These are phyloP conservation scores for Spizellomyces sp. DNA, from an alignment of 192 early-diverging fungal species.

Conservation along the genomic window DNA sequence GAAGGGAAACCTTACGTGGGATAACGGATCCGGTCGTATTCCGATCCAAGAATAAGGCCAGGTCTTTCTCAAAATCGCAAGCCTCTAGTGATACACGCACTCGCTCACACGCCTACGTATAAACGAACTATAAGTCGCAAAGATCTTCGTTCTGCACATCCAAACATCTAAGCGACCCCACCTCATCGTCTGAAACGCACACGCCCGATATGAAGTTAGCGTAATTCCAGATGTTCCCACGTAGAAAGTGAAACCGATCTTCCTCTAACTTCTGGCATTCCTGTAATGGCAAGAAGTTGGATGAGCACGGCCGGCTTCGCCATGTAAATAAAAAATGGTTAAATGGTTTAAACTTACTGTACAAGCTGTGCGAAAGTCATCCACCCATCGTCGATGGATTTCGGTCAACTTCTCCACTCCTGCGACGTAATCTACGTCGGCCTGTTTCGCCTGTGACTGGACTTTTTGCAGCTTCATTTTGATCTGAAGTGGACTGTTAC, in stretches of 20 bases:
- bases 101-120: slow-evolving; percentile 50
- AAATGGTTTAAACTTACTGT: slow-evolving; percentile 30
- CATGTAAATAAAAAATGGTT: background rate
- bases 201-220: slow-evolving; percentile 53
- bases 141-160: background rate
- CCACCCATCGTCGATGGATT: slow-evolving; percentile 48
- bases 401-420: slow-evolving; percentile 48
- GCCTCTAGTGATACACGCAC: slow-evolving; percentile 52
- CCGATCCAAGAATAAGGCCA: slow-evolving; percentile 44
- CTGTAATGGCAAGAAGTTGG: slow-evolving; percentile 13
- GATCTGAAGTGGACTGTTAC: slow-evolving; percentile 19
- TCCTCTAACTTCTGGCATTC: slow-evolving; percentile 57
- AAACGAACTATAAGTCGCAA: background rate
- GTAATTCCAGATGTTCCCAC: slow-evolving; percentile 54
- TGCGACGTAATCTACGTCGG: slow-evolving; percentile 51
- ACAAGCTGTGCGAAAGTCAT: slow-evolving; percentile 45
- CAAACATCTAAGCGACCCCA: slow-evolving; percentile 15
- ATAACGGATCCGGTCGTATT: slow-evolving; percentile 43
- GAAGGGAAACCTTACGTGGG: slow-evolving; percentile 36
- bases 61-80: slow-evolving; percentile 48
- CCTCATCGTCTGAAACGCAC: slow-evolving; percentile 59
- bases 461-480: slow-evolving; percentile 41
- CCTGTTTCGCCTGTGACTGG: slow-evolving; percentile 41
- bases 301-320: background rate
- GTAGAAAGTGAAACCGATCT: slow-evolving; percentile 54